phyloP scores from a whole-genome alignment of 306 rosid genomes.

The Begonia fuchsioides region DNA sequence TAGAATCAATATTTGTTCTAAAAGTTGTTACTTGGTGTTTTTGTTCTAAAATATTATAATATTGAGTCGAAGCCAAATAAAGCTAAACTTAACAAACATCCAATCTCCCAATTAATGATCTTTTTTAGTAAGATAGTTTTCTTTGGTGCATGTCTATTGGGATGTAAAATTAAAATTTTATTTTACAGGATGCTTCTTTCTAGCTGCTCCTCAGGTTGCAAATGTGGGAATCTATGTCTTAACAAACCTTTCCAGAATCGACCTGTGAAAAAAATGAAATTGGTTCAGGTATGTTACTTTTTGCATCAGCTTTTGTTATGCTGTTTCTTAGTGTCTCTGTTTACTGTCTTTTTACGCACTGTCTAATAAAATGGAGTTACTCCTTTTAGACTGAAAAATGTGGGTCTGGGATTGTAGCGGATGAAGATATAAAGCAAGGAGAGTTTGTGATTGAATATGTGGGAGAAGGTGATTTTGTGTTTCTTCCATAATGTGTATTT shows the following conservation, averaged over 20 bases:
- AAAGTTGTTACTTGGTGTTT: too few species aligned
- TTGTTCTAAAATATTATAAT: too few species aligned
- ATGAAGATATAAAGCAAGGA: slow-evolving; percentile 79
- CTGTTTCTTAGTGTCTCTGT: too few species aligned
- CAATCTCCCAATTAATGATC: too few species aligned
- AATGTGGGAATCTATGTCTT: slow-evolving; percentile 69
- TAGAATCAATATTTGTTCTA: too few species aligned
- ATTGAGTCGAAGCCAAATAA: too few species aligned
- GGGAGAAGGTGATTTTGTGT: slow-evolving; percentile 58
- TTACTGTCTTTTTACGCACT: not conserved
- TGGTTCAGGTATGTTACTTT: slow-evolving; percentile 46
- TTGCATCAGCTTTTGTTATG: too few species aligned
- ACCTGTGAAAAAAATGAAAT: slow-evolving; percentile 70
- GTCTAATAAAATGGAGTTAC: slow-evolving; percentile 4
- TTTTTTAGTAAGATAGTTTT: too few species aligned
- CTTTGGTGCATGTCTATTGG: too few species aligned
- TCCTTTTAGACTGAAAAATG: slow-evolving; percentile 84
- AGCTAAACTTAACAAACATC: too few species aligned
- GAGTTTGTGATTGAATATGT: slow-evolving; percentile 91
- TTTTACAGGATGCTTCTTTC: slow-evolving; percentile 73
- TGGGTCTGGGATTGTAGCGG: slow-evolving; percentile 82
- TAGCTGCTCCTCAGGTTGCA: slow-evolving; percentile 87
- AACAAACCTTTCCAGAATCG: slow-evolving; percentile 83
- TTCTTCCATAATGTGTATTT: not conserved
- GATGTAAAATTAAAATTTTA: not conserved